A percentile compares a stretch with the other conserved stretches of the same genome.
These are phyloP conservation scores for Cyberlindnera misumaiensis DNA, from an alignment of 805 yeast genomes.

Conservation along the genomic window DNA sequence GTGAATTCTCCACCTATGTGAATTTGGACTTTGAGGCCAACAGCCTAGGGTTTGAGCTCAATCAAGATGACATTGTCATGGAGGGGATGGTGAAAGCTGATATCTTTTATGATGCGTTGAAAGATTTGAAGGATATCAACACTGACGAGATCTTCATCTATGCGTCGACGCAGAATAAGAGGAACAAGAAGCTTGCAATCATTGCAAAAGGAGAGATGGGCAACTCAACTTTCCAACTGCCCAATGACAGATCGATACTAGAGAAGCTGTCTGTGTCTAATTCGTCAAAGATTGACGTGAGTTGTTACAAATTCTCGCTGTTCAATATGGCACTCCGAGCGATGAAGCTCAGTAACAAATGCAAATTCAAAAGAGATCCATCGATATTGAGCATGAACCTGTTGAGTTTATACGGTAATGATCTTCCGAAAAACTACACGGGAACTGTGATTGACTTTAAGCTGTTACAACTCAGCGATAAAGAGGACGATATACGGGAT, in stretches of 20 bases:
- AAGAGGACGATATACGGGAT: conserved; percentile 8
- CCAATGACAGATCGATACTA: conserved; percentile 52
- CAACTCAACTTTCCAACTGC: conserved; percentile 56
- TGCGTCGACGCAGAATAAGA: conserved; percentile 27
- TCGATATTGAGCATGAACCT: conserved; percentile 38
- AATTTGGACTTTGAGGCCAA: conserved; percentile 26
- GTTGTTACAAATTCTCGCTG: conserved; percentile 43
- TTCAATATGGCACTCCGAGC: conserved; percentile 44
- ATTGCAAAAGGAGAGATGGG: conserved; percentile 74
- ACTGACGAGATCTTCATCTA: conserved; percentile 45
- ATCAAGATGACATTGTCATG: conserved; percentile 35
- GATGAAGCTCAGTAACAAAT: conserved; percentile 41
- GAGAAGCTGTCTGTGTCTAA: conserved; percentile 46
- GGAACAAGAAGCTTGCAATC: conserved; percentile 30
- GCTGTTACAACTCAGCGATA: conserved; percentile 23
- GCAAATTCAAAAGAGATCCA: conserved; percentile 48
- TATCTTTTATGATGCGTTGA: conserved; percentile 44
- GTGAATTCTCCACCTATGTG: conserved; percentile 45
- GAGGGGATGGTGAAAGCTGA: conserved; percentile 47
- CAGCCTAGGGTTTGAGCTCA: conserved; percentile 34
- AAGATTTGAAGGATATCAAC: conserved; percentile 49
- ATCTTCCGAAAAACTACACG: conserved; percentile 30
- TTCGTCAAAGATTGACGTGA: conserved; percentile 28
- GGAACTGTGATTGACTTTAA: conserved; percentile 36
- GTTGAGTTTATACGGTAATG: conserved; percentile 27